Evolutionary conservation across 2,329 filamentous ascomycete genomes (phyloP).

Genomic region (Zymoseptoria pseudotritici): DNA sequence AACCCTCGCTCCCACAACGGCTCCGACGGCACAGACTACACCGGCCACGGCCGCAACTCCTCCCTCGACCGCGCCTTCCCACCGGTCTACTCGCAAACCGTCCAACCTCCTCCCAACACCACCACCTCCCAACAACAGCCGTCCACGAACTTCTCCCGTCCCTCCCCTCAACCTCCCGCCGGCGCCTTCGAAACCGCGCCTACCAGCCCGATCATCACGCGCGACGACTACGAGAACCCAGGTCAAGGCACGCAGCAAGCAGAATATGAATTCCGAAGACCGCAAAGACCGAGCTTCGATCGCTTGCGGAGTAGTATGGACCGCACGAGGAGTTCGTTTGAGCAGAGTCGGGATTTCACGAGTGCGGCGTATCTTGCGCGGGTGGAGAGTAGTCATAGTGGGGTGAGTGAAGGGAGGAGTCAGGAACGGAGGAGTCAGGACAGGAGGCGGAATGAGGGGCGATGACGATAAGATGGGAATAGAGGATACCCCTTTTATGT

Average conservation of each 20-base stretch:
- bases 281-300: conserved; percentile 75
- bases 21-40: conserved; percentile 90
- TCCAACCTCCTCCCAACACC: not conserved
- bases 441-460: not conserved
- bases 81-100: conserved; percentile 15
- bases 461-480: not conserved
- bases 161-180: conserved; percentile 14
- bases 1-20: conserved; percentile 80
- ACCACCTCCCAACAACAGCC: conserved; percentile 6
- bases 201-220: conserved; percentile 19
- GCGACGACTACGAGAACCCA: conserved; percentile 10
- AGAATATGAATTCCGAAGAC: conserved; percentile 36
- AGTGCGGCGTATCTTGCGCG: conserved; percentile 77
- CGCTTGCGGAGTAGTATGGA: conserved; percentile 83
- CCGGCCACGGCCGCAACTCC: conserved; percentile 40
- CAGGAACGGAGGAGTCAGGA: not conserved
- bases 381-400: conserved; percentile 51
- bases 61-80: conserved; percentile 34
- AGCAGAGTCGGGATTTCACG: conserved; percentile 84
- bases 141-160: not conserved
- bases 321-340: conserved; percentile 72
- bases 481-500: not conserved
- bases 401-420: not conserved
- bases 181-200: conserved; percentile 13
- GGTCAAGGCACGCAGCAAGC: conserved; percentile 3